Base-by-base conservation (phyloP, 257 asterid species). In the Thymus quinquecostatus region DNA sequence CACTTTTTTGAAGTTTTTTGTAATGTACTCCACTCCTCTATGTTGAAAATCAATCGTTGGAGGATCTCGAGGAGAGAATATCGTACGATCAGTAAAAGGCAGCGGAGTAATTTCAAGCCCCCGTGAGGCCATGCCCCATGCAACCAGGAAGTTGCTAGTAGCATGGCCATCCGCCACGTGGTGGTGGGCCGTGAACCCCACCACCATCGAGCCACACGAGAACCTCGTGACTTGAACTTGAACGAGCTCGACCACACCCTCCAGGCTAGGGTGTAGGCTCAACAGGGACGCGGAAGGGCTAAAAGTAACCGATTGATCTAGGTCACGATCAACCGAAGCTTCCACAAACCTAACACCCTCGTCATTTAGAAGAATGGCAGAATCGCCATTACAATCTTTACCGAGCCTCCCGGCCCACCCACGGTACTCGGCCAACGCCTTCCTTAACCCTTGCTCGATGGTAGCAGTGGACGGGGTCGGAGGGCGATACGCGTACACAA, bases 351-450 rank as follows among this genome's bases (percentile, higher is more conserved):
- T 82, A 44, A 83, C 95, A 5, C 97, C 98, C 2, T 81, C 96
- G 11, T 92, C 91, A 29, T 85, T 90, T 59, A 86, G 78, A 45
- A 81, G 76, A 70, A 92, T 80, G 66, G 84, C 27, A 0, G 82
- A 87, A 8, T 85, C 84, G 0, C 82, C 91, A 3, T 70, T 63
- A 66, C 1, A 10, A 21, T 83, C 95, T 41, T 60, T 75, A 10
- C 92, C 81, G 12, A 92, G 86, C 82, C 96, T 78, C 49, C 97
- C 97, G 0, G 95, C 97, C 95, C 95, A 88, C 66, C 84, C 92
- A 2, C 96, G 84, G 48, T 88, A 92, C 48, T 28, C 80, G 0
- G 85, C 80, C 50, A 92, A 60, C 0, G 92, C 95, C 79, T 82
- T 89, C 30, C 84, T 75, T 0, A 90, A 86, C 51, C 98, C 98